Conservation (phyloP, 176 grass and related monocot species). For the Melocanna baccifera region DNA sequence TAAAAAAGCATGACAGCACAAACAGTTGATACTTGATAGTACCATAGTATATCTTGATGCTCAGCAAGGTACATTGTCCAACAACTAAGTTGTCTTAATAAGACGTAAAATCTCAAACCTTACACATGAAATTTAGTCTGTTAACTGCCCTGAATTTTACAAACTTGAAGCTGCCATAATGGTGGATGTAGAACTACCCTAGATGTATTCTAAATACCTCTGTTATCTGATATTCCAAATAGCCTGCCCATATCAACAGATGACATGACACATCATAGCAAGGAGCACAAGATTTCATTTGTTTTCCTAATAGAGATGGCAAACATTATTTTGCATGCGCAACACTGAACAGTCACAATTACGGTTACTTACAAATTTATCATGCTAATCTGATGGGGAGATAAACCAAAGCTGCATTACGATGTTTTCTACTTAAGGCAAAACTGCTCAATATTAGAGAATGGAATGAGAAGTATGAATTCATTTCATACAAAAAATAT, state of each 20-base stretch:
- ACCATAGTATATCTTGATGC: background rate
- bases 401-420: background rate
- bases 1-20: background rate
- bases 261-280: background rate
- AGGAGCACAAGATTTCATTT: background rate
- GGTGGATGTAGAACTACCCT: background rate
- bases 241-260: background rate
- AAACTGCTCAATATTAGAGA: slow-evolving; percentile 22
- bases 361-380: background rate
- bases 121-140: background rate
- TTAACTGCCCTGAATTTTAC: background rate
- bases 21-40: background rate
- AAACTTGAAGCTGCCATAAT: background rate
- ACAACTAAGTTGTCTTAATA: background rate
- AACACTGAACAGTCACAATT: background rate
- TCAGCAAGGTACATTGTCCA: background rate
- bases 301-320: background rate
- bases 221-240: background rate
- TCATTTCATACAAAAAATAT: slow-evolving; percentile 2
- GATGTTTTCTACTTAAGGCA: background rate
- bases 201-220: background rate
- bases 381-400: background rate
- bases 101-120: background rate
- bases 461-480: background rate
- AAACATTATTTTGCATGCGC: background rate